Percentiles rank a stretch among this genome's conserved stretches.
Evolutionary conservation across 2,329 filamentous ascomycete genomes (phyloP).

Genomic region (Venturia nashicola): DNA sequence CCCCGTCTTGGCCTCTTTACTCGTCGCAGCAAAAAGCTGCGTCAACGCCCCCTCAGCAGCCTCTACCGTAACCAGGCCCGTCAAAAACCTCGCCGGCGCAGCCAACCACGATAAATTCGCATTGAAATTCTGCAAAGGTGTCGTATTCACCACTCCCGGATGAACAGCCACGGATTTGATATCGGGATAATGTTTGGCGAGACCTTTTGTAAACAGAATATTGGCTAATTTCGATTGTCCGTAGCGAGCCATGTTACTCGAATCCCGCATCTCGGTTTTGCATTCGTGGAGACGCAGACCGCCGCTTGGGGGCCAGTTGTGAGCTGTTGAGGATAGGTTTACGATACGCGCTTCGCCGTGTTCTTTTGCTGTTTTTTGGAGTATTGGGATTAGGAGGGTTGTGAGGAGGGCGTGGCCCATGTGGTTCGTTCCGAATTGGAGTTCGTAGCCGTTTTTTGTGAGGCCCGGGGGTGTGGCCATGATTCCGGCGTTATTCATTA

Average conservation of each 20-base stretch:
- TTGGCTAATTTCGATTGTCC: constrained; percentile 39
- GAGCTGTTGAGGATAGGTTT: constrained; percentile 1
- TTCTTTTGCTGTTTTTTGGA: constrained; percentile 15
- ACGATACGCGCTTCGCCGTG: constrained; percentile 8
- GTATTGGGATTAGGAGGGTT: not conserved
- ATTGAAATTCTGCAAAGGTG: constrained; percentile 21
- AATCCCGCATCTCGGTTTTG: not conserved
- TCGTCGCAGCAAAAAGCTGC: constrained; percentile 9
- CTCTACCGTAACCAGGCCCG: not conserved
- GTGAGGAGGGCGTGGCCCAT: constrained; percentile 11
- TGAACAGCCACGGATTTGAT: constrained; percentile 34
- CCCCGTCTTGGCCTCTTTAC: not conserved
- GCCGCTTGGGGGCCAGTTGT: constrained; percentile 11
- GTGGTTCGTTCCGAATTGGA: constrained; percentile 12
- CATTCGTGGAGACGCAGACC: not conserved
- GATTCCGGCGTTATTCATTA: constrained; percentile 29
- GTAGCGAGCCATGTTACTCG: constrained; percentile 26
- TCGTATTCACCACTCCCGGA: constrained; percentile 33
- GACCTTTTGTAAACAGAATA: constrained; percentile 31
- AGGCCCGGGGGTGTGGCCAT: constrained; percentile 6
- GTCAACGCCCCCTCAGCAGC: constrained; percentile 1
- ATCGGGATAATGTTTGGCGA: constrained; percentile 31
- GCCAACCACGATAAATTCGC: not conserved
- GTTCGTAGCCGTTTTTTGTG: constrained; percentile 10
- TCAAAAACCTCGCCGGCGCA: not conserved